Evolutionary conservation across 257 asterid species (phyloP), one percentile per base, ranked within the genome.

Genomic region (Nicotiana tomentosiformis): DNA sequence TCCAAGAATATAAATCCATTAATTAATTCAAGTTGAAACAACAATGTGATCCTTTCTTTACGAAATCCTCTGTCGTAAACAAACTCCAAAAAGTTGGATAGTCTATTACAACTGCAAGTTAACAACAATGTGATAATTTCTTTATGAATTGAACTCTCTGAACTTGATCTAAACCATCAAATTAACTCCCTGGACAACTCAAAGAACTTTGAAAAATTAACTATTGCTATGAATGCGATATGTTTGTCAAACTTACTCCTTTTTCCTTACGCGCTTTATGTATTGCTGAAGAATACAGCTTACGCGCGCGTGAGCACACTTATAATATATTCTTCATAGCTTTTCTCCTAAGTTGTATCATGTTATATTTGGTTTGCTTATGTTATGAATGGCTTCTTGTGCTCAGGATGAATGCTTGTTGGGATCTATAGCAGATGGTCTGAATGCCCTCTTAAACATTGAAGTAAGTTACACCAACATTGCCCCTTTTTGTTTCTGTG

Each of bases 391-490:
- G 64, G 17, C 61, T 81, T 18, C 18, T 66, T 81, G 62, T 81
- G 32, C n/a, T 66, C 92, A 96, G 99, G 97, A 93, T 88, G 87
- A 90, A 81, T 82, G 72, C 87, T 84, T 93, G 80, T 84, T 95
- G 90, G 85, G 90, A 53, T 86, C 98, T 33, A 86, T 96, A 85
- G 97, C 92, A 87, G 98, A 94, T 70, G 99, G 99, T 57, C 88
- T 96, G 80, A 94, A 94, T 86, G 93, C 99, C 55, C 90, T 96
- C 84, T 86, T 96, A 61, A 92, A 86, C 82, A 91, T 96, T 83
- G 99, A 94, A 91, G 99, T 96, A 90, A 91, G 98, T 81, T 81
- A 46, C 69, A 7, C 29, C 14, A 39, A 3, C 57, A 20, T 65
- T 43, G 60, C 81, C 43, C 66, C 69, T 81, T 77, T 82, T 61